Evolutionary conservation across 306 rosid genomes (phyloP).

Genomic region (Quercus ilex): DNA sequence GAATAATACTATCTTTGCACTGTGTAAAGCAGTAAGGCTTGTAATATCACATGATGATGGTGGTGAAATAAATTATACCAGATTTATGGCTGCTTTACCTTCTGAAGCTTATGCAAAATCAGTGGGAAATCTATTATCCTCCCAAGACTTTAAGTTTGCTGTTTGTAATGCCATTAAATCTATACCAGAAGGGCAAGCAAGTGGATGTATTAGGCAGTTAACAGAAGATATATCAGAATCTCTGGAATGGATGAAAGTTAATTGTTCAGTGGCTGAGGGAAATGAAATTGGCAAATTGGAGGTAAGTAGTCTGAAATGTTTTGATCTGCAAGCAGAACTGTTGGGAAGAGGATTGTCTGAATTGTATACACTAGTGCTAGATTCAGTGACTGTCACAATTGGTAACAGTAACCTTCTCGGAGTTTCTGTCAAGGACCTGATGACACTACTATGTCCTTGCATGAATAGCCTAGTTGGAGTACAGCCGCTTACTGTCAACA

Average conservation of each 20-base stretch:
- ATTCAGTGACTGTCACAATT: conserved; percentile 62
- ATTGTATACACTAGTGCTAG: conserved; percentile 63
- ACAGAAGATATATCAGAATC: conserved; percentile 64
- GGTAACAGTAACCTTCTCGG: conserved; percentile 71
- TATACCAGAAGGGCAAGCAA: conserved; percentile 88
- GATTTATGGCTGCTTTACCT: conserved; percentile 43
- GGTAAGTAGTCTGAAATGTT: conserved; percentile 6
- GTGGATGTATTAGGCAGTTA: conserved; percentile 56
- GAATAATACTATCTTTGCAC: conserved; percentile 53
- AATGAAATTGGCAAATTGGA: conserved; percentile 21
- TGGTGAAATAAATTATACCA: conserved; percentile 32
- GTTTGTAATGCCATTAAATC: conserved; percentile 53
- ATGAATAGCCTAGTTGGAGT: conserved; percentile 61
- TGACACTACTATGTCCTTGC: conserved; percentile 52
- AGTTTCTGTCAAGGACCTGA: conserved; percentile 50
- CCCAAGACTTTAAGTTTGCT: conserved; percentile 51
- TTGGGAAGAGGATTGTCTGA: conserved; percentile 78
- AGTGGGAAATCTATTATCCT: conserved; percentile 60
- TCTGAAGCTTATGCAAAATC: conserved; percentile 52
- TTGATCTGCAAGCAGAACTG: conserved; percentile 53
- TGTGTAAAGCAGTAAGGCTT: conserved; percentile 78
- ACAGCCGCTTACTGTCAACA: conserved; percentile 48
- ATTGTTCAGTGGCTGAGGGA: conserved; percentile 29
- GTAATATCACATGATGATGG: conserved; percentile 27
- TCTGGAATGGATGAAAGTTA: conserved; percentile 58